Conservation (phyloP, 306 rosid genomes). For the Begonia peltatifolia region DNA sequence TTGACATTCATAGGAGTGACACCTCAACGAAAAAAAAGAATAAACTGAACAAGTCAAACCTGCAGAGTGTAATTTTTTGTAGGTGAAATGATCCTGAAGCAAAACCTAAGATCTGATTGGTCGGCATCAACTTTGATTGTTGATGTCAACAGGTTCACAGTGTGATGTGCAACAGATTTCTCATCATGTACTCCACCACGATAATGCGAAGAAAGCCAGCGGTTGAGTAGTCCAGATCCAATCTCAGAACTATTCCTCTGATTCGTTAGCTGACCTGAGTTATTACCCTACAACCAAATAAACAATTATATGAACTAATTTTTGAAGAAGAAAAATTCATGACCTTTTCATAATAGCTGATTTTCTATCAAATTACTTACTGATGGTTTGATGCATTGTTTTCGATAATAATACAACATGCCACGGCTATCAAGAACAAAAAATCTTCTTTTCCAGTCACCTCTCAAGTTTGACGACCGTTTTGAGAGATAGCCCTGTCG, state of each 20-base stretch:
- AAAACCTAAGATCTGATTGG: conserved; percentile 94
- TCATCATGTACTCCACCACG: conserved; percentile 99
- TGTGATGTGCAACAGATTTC: conserved; percentile 98
- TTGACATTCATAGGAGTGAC: no score
- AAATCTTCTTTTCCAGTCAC: conserved; percentile 99
- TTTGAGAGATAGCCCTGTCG: conserved; percentile 99
- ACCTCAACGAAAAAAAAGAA: no score
- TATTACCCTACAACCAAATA: no score
- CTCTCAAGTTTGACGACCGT: conserved; percentile 92
- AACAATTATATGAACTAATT: not conserved
- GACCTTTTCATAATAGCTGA: conserved; percentile 12
- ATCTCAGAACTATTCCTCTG: conserved; percentile 99
- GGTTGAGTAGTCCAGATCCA: conserved; percentile 94
- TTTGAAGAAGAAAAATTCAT: conserved; percentile 5
- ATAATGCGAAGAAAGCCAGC: conserved; percentile 96
- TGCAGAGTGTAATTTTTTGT: conserved; percentile 95
- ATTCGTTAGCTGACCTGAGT: conserved; percentile 51
- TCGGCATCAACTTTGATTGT: conserved; percentile 98
- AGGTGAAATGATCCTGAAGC: conserved; percentile 98
- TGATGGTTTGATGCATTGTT: conserved; percentile 82
- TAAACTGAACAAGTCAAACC: conserved; percentile 28
- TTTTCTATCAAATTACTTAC: conserved; percentile 39
- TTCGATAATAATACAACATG: conserved; percentile 94
- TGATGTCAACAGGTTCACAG: conserved; percentile 93
- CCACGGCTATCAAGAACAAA: conserved; percentile 99